phyloP scores from a whole-genome alignment of 2,329 filamentous ascomycete genomes.

The Hymenoscyphus occultus region DNA sequence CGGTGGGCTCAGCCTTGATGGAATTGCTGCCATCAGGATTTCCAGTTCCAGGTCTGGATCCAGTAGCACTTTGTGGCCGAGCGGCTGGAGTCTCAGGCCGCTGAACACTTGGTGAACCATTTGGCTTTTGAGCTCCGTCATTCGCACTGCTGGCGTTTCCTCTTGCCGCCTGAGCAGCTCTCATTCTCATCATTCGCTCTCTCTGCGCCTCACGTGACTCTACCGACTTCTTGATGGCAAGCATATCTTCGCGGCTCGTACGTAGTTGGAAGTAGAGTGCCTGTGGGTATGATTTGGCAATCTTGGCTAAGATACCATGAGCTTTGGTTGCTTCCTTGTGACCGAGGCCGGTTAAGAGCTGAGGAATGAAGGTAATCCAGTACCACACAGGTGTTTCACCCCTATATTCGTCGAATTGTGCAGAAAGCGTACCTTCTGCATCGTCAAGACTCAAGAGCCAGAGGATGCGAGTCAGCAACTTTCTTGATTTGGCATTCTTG shows the following conservation, averaged over 20 bases:
- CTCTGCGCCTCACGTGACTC: constrained; percentile 63
- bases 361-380: constrained; percentile 99
- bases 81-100: constrained; percentile 30
- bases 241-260: constrained; percentile 91
- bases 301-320: constrained; percentile 81
- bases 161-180: constrained; percentile 34
- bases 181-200: constrained; percentile 37
- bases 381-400: constrained; percentile 98
- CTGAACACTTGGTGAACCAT: constrained; percentile 33
- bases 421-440: constrained; percentile 74
- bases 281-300: constrained; percentile 94
- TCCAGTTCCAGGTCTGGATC: constrained; percentile 42
- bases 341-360: constrained; percentile 85
- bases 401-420: constrained; percentile 93
- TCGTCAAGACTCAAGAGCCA: constrained; percentile 96
- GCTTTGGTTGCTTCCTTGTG: constrained; percentile 88
- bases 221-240: constrained; percentile 84
- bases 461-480: constrained; percentile 86
- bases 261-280: constrained; percentile 93
- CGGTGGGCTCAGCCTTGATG: constrained; percentile 33
- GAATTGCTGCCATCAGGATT: constrained; percentile 40
- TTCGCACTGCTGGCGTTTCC: constrained; percentile 13
- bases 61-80: constrained; percentile 28
- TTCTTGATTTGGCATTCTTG: constrained; percentile 95
- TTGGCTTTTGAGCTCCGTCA: constrained; percentile 30